These are phyloP conservation scores for Colletotrichum destructivum DNA, from an alignment of 2,329 filamentous ascomycete genomes.

Conservation along the genomic window DNA sequence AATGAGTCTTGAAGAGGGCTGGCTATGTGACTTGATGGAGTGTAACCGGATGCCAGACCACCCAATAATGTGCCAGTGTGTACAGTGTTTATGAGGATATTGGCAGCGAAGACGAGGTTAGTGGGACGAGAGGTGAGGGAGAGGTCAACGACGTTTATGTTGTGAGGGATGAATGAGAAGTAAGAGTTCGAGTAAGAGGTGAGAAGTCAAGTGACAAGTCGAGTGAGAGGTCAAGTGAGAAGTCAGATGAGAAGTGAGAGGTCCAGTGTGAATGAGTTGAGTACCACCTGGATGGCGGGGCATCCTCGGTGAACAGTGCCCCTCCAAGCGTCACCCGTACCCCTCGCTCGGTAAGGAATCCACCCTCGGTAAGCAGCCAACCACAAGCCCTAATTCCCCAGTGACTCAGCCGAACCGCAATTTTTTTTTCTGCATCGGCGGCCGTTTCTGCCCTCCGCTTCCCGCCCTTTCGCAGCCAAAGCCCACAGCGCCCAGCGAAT, in stretches of 20 bases:
- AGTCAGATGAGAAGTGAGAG: no score
- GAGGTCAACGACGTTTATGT: no score
- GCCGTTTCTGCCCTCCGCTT: background rate
- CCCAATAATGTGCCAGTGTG: background rate
- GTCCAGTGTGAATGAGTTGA: no score
- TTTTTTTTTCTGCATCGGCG: conserved; percentile 31
- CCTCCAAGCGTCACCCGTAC: conserved; percentile 19
- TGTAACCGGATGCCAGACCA: background rate
- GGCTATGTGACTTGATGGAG: background rate
- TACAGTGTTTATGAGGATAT: background rate
- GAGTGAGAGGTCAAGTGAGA: no score
- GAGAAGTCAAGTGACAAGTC: no score
- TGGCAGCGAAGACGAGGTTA: background rate
- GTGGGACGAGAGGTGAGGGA: background rate
- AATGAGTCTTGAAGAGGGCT: background rate
- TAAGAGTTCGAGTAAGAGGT: no score
- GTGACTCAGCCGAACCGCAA: conserved; percentile 39
- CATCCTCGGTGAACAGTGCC: background rate
- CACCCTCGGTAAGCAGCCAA: conserved; percentile 10
- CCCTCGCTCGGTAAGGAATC: conserved; percentile 25
- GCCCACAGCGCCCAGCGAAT: conserved; percentile 29
- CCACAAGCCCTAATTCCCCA: background rate
- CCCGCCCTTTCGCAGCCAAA: conserved; percentile 13
- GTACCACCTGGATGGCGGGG: background rate
- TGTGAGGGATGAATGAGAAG: no score